Conservation (phyloP, 345 rosid genomes). For the Laguncularia racemosa region DNA sequence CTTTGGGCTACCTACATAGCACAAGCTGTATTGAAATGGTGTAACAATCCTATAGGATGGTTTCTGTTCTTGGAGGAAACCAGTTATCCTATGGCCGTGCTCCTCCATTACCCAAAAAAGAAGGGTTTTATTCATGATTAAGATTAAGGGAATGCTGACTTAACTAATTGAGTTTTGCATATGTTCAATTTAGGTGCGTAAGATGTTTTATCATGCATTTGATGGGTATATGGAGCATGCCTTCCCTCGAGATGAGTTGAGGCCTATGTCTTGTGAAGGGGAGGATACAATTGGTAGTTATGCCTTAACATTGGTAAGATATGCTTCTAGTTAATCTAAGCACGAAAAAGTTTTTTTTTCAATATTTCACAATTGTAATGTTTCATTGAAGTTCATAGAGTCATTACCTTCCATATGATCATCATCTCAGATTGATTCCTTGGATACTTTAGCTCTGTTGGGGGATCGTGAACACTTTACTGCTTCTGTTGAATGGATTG, state of each 20-base stretch:
- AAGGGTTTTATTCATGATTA: no score
- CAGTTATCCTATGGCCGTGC: no score
- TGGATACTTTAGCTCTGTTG: conserved; percentile 85
- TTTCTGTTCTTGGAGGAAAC: no score
- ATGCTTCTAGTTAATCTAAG: not conserved
- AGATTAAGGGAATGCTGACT: not conserved
- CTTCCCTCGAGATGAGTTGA: conserved; percentile 89
- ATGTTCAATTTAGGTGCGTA: conserved; percentile 55
- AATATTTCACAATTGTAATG: not conserved
- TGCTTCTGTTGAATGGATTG: conserved; percentile 91
- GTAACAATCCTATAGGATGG: no score
- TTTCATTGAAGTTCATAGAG: conserved; percentile 11
- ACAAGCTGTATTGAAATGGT: no score
- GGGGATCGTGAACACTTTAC: conserved; percentile 71
- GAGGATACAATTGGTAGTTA: conserved; percentile 95
- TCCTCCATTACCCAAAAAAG: no score
- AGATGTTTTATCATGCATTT: conserved; percentile 97
- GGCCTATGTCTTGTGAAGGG: conserved; percentile 81
- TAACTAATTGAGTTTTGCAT: not conserved
- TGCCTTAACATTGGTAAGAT: conserved; percentile 81
- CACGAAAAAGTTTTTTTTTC: not conserved
- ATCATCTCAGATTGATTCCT: conserved; percentile 70
- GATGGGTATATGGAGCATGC: conserved; percentile 96
- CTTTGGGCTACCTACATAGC: no score
- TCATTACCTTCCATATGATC: not conserved